These are phyloP conservation scores for Limonium bicolor DNA, from an alignment of 148 eudicot species.

Conservation along the genomic window DNA sequence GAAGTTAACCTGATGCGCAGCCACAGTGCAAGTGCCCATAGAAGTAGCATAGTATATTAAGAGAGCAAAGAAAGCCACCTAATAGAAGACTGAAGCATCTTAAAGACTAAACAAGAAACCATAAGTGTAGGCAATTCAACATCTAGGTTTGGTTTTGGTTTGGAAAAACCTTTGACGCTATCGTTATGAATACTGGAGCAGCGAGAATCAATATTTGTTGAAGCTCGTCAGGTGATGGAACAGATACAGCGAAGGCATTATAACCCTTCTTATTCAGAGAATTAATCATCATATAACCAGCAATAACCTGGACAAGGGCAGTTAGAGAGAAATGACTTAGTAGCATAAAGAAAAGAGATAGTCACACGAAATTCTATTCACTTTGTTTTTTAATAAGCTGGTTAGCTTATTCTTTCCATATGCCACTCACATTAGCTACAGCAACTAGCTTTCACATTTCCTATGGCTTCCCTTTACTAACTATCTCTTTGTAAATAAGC, in stretches of 20 bases:
- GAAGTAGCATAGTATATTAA: slow-evolving; percentile 76
- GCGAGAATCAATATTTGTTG: slow-evolving; percentile 56
- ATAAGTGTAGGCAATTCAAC: neutral
- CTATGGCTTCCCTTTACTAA: too few relatives aligned
- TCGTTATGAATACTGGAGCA: slow-evolving; percentile 81
- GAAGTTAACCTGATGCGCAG: slow-evolving; percentile 99
- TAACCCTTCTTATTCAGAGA: slow-evolving; percentile 75
- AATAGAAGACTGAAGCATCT: neutral
- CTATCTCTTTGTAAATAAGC: too few relatives aligned
- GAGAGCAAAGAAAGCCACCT: slow-evolving; percentile 77
- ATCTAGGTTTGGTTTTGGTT: neutral
- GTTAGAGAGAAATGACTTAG: too few relatives aligned
- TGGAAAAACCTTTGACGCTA: slow-evolving; percentile 69
- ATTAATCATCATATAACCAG: slow-evolving; percentile 78
- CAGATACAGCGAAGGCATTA: slow-evolving; percentile 47
- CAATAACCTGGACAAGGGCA: slow-evolving; percentile 77
- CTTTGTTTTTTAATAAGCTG: neutral
- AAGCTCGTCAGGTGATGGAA: slow-evolving; percentile 58
- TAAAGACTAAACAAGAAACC: neutral
- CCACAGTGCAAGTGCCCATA: slow-evolving; percentile 76
- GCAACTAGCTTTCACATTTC: neutral
- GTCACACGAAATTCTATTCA: neutral
- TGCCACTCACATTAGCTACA: neutral
- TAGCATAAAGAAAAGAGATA: neutral
- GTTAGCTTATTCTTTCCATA: slow-evolving; percentile 30